phyloP scores from a whole-genome alignment of 148 eudicot species.

The Pharnaceum exiguum region DNA sequence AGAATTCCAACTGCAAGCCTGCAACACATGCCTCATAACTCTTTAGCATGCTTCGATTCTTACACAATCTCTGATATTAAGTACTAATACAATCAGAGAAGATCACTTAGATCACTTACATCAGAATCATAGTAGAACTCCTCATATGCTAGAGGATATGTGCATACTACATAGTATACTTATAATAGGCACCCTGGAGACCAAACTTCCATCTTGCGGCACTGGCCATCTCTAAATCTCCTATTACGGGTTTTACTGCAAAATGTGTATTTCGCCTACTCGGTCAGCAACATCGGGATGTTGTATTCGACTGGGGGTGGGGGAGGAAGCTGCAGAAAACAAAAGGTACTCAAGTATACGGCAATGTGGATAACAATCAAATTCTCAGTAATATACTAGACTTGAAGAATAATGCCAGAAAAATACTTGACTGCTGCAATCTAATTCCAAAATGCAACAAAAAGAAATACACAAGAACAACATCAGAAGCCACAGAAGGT shows the following conservation, averaged over 20 bases:
- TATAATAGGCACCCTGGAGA: constrained; percentile 20
- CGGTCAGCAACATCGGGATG: constrained; percentile 51
- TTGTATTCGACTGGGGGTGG: constrained; percentile 33
- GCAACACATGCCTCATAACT: neutral
- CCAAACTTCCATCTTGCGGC: constrained; percentile 20
- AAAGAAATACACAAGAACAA: too few relatives aligned
- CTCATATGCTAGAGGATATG: constrained; percentile 7
- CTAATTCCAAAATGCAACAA: too few relatives aligned
- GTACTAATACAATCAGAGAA: neutral
- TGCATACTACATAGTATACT: constrained; percentile 13
- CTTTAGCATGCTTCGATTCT: neutral
- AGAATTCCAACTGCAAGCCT: neutral
- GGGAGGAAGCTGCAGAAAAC: constrained; percentile 47
- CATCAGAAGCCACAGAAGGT: too few relatives aligned
- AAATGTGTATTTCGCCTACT: constrained; percentile 27
- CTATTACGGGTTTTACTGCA: neutral
- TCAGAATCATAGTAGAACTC: neutral
- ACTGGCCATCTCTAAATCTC: constrained; percentile 22
- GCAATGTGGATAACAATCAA: too few relatives aligned
- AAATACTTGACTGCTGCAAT: too few relatives aligned
- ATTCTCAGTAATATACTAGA: too few relatives aligned
- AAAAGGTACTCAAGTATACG: neutral
- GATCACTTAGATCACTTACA: constrained; percentile 7
- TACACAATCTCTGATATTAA: constrained; percentile 1
- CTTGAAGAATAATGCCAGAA: too few relatives aligned